A percentile compares a stretch with the other conserved stretches of the same genome.
phyloP scores from a whole-genome alignment of 257 asterid species.

The Plantago elongata region DNA sequence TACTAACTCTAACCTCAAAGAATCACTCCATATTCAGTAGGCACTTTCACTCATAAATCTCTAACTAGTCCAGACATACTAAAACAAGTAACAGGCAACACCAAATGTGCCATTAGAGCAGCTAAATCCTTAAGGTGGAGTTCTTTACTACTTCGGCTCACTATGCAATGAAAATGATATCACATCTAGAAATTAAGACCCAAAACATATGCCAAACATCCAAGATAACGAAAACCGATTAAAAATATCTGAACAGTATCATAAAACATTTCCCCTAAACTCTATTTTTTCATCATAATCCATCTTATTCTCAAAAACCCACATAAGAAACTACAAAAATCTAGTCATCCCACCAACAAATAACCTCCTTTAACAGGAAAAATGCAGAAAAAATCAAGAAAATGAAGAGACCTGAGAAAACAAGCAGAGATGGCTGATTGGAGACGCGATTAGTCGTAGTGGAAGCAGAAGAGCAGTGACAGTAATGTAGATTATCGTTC shows the following conservation, averaged over 20 bases:
- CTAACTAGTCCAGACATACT: neutral
- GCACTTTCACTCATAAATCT: neutral
- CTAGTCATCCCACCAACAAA: neutral
- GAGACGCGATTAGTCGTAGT: slow-evolving; percentile 19
- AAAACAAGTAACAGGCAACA: neutral
- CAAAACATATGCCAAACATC: neutral
- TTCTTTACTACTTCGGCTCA: neutral
- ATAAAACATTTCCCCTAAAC: slow-evolving; percentile 4
- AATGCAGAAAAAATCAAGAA: neutral
- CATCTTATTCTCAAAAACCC: slow-evolving; percentile 6
- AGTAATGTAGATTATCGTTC: slow-evolving; percentile 19
- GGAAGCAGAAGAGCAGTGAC: slow-evolving; percentile 26
- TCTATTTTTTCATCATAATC: neutral
- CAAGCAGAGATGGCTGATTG: slow-evolving; percentile 67
- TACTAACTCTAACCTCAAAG: neutral
- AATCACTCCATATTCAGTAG: neutral
- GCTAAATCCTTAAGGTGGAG: neutral
- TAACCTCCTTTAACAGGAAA: no score
- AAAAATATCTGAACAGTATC: neutral
- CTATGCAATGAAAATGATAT: neutral
- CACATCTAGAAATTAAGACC: neutral
- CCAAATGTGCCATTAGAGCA: neutral
- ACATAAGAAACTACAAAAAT: neutral
- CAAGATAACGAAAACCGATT: slow-evolving; percentile 2
- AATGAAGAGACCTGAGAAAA: slow-evolving; percentile 62